Conservation (phyloP, 1,284 basidiomycete species). For the Ceratobasidium sp. region DNA sequence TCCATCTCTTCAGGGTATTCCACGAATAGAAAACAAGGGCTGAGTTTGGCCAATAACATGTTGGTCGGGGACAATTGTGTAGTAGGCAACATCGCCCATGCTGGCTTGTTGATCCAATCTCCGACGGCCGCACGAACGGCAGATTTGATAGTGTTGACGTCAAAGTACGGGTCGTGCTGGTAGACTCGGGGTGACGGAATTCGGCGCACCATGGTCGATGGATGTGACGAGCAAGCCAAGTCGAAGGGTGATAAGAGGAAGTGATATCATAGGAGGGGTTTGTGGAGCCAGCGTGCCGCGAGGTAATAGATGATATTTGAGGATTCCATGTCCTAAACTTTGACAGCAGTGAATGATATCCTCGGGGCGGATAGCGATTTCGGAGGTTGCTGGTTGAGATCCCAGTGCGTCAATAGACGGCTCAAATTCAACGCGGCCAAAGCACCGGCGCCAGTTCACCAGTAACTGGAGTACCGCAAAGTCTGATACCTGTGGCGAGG, state of each 20-base stretch:
- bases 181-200: no score
- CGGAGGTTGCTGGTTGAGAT: constrained; percentile 63
- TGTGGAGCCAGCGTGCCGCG: constrained; percentile 69
- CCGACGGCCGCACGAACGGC: constrained; percentile 67
- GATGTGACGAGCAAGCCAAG: constrained; percentile 62
- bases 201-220: constrained; percentile 59
- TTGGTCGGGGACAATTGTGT: constrained; percentile 67
- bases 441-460: constrained; percentile 68
- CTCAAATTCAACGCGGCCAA: constrained; percentile 67
- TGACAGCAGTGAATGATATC: constrained; percentile 66
- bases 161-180: no score
- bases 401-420: constrained; percentile 68
- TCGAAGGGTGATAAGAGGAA: constrained; percentile 62
- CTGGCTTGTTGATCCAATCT: constrained; percentile 57
- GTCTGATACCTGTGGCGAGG: constrained; percentile 65
- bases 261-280: constrained; percentile 67
- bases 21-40: constrained; percentile 62
- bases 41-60: constrained; percentile 65
- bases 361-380: constrained; percentile 63
- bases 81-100: constrained; percentile 67
- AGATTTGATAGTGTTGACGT: constrained; percentile 50
- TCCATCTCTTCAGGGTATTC: constrained; percentile 61
- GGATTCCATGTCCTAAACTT: constrained; percentile 53
- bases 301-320: not conserved
- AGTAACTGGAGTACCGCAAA: constrained; percentile 62